Evolutionary conservation across 352 stramenopile genomes (phyloP), one percentile per base, ranked within the genome.

Genomic region (Pythium periplocum): DNA sequence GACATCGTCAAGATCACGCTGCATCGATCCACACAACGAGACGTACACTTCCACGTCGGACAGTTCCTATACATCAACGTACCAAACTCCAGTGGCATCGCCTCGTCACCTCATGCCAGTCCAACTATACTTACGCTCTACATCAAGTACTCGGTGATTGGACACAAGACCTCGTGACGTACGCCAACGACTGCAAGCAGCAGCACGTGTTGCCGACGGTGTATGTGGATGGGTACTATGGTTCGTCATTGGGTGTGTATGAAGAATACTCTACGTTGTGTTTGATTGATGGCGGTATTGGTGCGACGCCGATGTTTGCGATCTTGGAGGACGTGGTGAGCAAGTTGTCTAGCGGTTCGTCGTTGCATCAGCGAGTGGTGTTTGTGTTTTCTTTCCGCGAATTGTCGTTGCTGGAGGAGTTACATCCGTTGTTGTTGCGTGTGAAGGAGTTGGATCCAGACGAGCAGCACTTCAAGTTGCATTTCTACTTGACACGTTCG

Each of bases 31-130:
- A 8, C 55, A 1, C 39, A 48, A 6, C 36, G 45, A 10, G 51
- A 59, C 11, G 59, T 57, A 4, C 33, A 45, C 30, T 85, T 65
- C 61, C 12, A 58, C 3, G 57, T 78, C 38, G 71, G 71, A 4
- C 66, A 79, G 43, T 75, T 81, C 38, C 52, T 82, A 26, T 82
- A 81, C 55, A 17, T 82, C 31, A 78, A 75, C 37, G 68, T 65
- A 1, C 73, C 17, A 78, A 73, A 60, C 53, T 71, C 3, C 68
- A 84, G 55, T 84, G 71, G 73, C 73, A 26, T 26, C 17, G 17
- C 17, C 17, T 26, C 17, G 17, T 26, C 17, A 26, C 17, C 17
- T 26, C 17, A 26, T 26, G 17, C 17, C 17, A 26, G 17, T 0
- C 17, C 17, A 26, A 26, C 17, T 26, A 26, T 63, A 67, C 17